Base-by-base conservation (phyloP, 306 rosid genomes). In the Abrus precatorius region DNA sequence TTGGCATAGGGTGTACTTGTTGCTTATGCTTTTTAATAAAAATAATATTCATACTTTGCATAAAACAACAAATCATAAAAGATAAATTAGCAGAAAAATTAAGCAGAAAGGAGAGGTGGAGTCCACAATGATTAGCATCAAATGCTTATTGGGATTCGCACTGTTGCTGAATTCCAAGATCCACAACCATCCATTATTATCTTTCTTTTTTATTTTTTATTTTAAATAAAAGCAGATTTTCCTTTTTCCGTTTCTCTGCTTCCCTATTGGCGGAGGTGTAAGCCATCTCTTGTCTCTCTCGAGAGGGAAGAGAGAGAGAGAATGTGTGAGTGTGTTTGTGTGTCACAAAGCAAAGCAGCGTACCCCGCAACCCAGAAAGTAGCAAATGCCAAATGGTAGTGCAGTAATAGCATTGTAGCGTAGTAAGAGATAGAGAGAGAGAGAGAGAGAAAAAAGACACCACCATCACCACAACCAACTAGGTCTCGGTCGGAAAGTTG, bases 101-200 rank as follows among this genome's bases (percentile, higher is more conserved):
- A 66, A 78, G 80, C 74, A 68, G 56, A 88, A 84, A 27, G 76
- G 71, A 61, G 74, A 82, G 91, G 95, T 95, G 99, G 98, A 91
- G 91, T 90, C 97, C 94, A 95, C 94, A 90, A 93, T 89, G 94
- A 93, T 91, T 88, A 91, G 99, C 94, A 95, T 91, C 98, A 90
- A 92, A 93, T 95, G 97, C 98, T 90, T 90, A 91, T 91, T 86
- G 97, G 99, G 99, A 91, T 85, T 91, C 98, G 93, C 98, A 95
- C 94, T 88, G 89, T 93, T 91, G 91, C 94, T 89, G 91, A 93
- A 88, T 93, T 91, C 92, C 96, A 88, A 91, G 96, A 89, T 90
- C 91, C 87, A 62, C 89, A 85, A 88, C 89, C 89, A 86, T 86
- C 85, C 86, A 81, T 81, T 78, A 81, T 79, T 76, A 79, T 77